Base-by-base conservation (phyloP, 2,329 filamentous ascomycete genomes). In the Truncatella angustata region DNA sequence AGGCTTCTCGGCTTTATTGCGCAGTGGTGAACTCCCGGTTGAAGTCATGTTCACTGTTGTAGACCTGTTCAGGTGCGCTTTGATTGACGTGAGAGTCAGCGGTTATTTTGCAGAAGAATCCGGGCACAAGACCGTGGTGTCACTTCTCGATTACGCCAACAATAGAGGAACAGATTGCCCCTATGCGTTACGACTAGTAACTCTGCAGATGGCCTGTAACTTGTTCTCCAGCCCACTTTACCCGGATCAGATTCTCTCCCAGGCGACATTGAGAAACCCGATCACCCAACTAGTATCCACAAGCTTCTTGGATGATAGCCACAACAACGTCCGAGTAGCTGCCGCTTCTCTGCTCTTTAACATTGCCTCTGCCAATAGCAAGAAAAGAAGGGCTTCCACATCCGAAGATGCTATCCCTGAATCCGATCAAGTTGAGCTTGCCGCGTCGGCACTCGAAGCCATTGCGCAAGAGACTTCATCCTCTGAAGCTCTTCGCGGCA, bases 281-380 rank as follows among this genome's bases (percentile, higher is more conserved):
- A 73, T 93, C 24, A 84, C 88, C 1, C 76, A 81, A 54, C 77
- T 97, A 12, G 79, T 94, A 18, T 88, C 90, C 0, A 82, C 85
- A 2, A 90, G 87, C 56, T 85, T 97, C 23, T 78, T 97, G 1
- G 91, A 96, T 60, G 82, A 85, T 26, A 80, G 80, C 43, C 85
- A 94, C 60, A 78, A 78, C 42, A 91, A 85, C 50, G 81, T 93
- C 2, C 84, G 92, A 37, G 88, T 93, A 3, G 89, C 91, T 1
- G 90, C 92, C 0, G 85, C 92, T 0, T 90, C 87, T 1, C 77
- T 97, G 3, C 81, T 92, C 1, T 94, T 91, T 74, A 97, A 97
- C 59, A 70, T 97, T 0, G 81, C 90, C 0, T 75, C 85, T 0
- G 80, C 85, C 2, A 88, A 91, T 61, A 87, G 87, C 60, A 82